Conservation (phyloP, 305 asterid genomes). For the Galium porrigens region DNA sequence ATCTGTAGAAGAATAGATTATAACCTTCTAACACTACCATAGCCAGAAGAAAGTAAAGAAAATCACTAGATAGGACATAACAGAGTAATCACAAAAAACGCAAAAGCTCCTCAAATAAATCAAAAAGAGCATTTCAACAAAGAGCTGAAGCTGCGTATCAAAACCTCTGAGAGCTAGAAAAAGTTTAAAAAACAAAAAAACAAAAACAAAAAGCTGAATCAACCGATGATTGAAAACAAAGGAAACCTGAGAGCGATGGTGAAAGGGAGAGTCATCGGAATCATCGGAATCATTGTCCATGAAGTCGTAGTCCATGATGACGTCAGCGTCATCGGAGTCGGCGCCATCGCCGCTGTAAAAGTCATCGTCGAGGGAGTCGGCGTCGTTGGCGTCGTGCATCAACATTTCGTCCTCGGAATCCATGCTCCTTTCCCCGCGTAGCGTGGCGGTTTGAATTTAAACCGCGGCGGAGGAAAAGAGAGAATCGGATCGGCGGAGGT, state of each 20-base stretch:
- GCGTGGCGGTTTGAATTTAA: not conserved
- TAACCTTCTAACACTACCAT: not conserved
- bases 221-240: not conserved
- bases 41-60: not conserved
- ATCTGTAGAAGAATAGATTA: not conserved
- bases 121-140: not conserved
- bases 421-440: not conserved
- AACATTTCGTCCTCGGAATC: slow-evolving; percentile 54
- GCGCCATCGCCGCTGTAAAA: slow-evolving; percentile 46
- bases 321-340: slow-evolving; percentile 47
- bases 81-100: not conserved
- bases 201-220: slow-evolving; percentile 5
- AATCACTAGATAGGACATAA: not conserved
- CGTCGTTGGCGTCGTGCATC: slow-evolving; percentile 49
- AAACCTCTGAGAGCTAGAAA: not conserved
- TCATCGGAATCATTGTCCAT: slow-evolving; percentile 65
- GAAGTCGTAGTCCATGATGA: slow-evolving; percentile 47
- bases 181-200: not conserved
- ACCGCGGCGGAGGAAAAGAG: not conserved
- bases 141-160: not conserved
- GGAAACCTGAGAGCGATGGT: slow-evolving; percentile 53
- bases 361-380: slow-evolving; percentile 37
- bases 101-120: not conserved
- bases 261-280: slow-evolving; percentile 39
- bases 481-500: not conserved